phyloP scores from a whole-genome alignment of 768 basidiomycete species.

The Pisolithus tinctorius region DNA sequence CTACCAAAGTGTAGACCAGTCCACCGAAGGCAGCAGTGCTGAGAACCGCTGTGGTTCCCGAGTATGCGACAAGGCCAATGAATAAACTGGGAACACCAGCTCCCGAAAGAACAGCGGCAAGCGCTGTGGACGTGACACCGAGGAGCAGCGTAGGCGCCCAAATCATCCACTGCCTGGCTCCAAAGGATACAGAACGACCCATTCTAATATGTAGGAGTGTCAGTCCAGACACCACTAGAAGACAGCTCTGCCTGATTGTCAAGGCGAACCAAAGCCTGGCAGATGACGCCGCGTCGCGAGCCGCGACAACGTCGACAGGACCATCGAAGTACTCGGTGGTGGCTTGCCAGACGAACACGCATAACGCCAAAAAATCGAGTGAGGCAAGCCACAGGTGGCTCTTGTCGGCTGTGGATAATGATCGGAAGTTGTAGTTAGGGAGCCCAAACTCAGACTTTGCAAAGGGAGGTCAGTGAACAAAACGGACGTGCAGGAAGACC shows the following conservation, averaged over 20 bases:
- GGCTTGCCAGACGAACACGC: slow-evolving; percentile 63
- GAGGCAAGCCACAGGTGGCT: slow-evolving; percentile 67
- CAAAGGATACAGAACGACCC: slow-evolving; percentile 64
- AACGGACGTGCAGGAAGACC: background rate
- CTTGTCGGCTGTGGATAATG: slow-evolving; percentile 62
- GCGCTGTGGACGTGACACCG: slow-evolving; percentile 46
- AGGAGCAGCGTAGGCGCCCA: slow-evolving; percentile 60
- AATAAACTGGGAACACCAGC: slow-evolving; percentile 50
- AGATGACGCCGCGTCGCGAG: slow-evolving; percentile 45
- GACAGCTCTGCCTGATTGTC: slow-evolving; percentile 62
- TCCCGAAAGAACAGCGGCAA: slow-evolving; percentile 52
- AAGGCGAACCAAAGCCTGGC: slow-evolving; percentile 63
- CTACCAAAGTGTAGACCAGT: slow-evolving; percentile 54
- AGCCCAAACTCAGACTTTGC: slow-evolving; percentile 55
- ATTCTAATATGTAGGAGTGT: slow-evolving; percentile 66
- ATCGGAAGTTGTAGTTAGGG: slow-evolving; percentile 49
- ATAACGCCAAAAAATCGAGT: slow-evolving; percentile 57
- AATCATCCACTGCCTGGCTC: slow-evolving; percentile 65
- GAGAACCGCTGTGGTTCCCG: slow-evolving; percentile 42
- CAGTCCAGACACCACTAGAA: slow-evolving; percentile 52
- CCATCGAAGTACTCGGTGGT: slow-evolving; percentile 45
- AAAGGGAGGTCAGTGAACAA: background rate
- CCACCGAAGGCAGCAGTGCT: slow-evolving; percentile 51
- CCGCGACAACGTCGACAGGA: slow-evolving; percentile 36
- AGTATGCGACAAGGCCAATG: slow-evolving; percentile 54